Conservation (phyloP, 208 protist species). For the Leishmania aethiopica region DNA sequence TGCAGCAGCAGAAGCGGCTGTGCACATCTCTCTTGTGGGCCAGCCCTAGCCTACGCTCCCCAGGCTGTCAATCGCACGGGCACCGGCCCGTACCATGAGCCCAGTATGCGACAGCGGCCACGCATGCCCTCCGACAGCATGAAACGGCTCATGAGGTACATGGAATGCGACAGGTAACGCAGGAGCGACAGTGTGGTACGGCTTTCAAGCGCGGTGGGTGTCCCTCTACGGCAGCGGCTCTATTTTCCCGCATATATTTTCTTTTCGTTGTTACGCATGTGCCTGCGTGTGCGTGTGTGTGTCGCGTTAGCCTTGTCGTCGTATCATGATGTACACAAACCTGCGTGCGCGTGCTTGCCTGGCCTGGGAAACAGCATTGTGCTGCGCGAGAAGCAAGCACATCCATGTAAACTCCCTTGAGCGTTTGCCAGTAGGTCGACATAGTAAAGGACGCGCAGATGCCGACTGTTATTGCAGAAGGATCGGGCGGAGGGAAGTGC, state of each 20-base stretch:
- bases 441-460: too few species aligned
- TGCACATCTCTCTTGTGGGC: background rate
- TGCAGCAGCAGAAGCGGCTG: background rate
- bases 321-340: background rate
- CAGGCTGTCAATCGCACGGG: background rate
- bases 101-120: background rate
- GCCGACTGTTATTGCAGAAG: background rate
- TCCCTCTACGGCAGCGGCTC: too few species aligned
- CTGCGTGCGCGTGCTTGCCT: background rate
- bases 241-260: background rate
- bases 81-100: background rate
- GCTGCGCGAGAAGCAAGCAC: background rate
- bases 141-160: conserved; percentile 19
- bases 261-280: background rate
- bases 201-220: background rate
- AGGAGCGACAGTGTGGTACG: background rate
- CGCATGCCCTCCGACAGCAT: background rate
- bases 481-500: background rate
- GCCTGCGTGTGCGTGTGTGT: background rate
- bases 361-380: background rate
- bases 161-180: conserved; percentile 8
- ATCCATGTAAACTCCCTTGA: background rate
- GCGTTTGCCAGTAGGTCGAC: background rate
- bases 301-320: background rate
- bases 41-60: background rate